Percentiles rank a stretch among this genome's conserved stretches.
phyloP scores from a whole-genome alignment of 106 monocot genomes.

The Hemerocallis citrina region DNA sequence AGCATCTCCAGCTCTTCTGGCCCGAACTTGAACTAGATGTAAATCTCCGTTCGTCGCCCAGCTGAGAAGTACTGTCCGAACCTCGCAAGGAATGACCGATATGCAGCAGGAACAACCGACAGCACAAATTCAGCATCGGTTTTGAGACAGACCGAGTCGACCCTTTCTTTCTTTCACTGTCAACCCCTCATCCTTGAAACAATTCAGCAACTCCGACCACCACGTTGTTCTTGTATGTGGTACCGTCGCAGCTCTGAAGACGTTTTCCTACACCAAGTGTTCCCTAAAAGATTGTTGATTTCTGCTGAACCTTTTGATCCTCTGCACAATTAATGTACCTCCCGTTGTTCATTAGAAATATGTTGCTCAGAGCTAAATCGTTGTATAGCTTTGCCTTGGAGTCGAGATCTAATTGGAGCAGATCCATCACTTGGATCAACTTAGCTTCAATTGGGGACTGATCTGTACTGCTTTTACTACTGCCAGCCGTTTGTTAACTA shows the following conservation, averaged over 20 bases:
- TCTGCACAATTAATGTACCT: conserved; percentile 65
- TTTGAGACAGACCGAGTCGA: conserved; percentile 8
- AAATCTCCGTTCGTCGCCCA: conserved; percentile 25
- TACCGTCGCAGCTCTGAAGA: conserved; percentile 18
- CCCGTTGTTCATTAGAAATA: conserved; percentile 82
- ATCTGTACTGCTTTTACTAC: background rate
- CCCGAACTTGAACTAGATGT: conserved; percentile 15
- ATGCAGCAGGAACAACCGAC: conserved; percentile 12
- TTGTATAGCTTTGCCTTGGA: conserved; percentile 66
- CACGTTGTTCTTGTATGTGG: conserved; percentile 24
- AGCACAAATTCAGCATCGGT: conserved; percentile 11
- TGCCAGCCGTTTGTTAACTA: too few relatives aligned
- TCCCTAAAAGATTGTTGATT: conserved; percentile 23
- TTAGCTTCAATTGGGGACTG: conserved; percentile 28
- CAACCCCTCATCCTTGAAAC: conserved; percentile 21
- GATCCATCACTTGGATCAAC: conserved; percentile 38
- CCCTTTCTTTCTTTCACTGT: conserved; percentile 5
- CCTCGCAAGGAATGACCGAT: conserved; percentile 16
- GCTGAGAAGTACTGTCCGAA: conserved; percentile 16
- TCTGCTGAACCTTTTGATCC: conserved; percentile 44
- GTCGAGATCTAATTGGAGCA: conserved; percentile 42
- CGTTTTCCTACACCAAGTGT: conserved; percentile 19
- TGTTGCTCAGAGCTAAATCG: conserved; percentile 41
- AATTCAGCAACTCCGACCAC: conserved; percentile 14
- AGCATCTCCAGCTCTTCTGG: conserved; percentile 14